Evolutionary conservation across 106 monocot species (phyloP).

Genomic region (Acanthochlamys bracteata): DNA sequence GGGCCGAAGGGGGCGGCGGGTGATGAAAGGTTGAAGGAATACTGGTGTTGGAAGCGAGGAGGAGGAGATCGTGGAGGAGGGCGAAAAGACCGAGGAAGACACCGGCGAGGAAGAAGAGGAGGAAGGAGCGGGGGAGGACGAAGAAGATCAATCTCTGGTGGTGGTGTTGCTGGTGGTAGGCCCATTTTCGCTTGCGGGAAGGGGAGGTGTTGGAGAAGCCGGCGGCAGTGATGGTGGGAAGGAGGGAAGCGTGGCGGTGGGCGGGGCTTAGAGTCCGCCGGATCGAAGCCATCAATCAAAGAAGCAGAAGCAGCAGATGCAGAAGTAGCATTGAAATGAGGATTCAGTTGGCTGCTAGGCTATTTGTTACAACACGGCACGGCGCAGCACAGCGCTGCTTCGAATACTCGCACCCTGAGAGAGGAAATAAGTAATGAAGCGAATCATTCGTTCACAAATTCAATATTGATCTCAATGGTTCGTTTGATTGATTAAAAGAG

Average conservation of each 20-base stretch:
- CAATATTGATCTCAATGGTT: too few species aligned
- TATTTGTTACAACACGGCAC: too few species aligned
- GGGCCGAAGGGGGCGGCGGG: background rate
- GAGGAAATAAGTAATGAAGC: too few species aligned
- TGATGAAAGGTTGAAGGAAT: background rate
- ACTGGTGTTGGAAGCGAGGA: conserved; percentile 13
- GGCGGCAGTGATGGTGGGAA: conserved; percentile 3
- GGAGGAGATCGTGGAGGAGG: conserved; percentile 25
- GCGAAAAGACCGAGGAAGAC: conserved; percentile 34
- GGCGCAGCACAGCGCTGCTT: too few species aligned
- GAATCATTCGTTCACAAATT: too few species aligned
- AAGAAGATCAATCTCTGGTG: background rate
- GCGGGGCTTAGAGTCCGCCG: conserved; percentile 23
- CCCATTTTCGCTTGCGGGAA: conserved; percentile 8
- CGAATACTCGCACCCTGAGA: too few species aligned
- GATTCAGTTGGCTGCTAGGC: too few species aligned
- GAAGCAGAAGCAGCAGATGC: background rate
- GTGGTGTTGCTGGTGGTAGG: background rate
- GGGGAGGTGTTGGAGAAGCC: background rate
- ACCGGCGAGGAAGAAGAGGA: conserved; percentile 34
- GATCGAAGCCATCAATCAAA: conserved; percentile 28
- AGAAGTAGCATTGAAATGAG: too few species aligned
- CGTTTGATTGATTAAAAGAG: too few species aligned
- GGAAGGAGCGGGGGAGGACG: conserved; percentile 8
- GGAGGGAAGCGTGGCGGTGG: background rate